Evolutionary conservation across 208 protist genomes (phyloP), one percentile per base, ranked within the genome.

Genomic region (Angomonas ambiguus): DNA sequence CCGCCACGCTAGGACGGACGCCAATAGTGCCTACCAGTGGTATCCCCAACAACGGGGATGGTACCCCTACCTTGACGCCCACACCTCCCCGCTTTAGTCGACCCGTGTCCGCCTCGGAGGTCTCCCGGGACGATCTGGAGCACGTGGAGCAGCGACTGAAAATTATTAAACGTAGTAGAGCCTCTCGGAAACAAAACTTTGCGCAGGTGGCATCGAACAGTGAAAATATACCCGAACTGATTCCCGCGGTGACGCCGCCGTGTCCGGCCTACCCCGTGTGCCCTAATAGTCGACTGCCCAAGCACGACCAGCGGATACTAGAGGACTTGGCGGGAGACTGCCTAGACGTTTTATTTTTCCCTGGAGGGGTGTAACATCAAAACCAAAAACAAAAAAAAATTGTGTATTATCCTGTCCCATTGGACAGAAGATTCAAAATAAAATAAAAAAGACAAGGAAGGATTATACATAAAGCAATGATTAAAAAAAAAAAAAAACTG

Each of bases 121-220:
- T 57, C 13, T 35, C 25, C 13, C 61, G n/a, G 38, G 35, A 38
- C 1, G 58, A 53, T 18, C 35, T 48, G 6, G 53, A 79, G 18
- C 76, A 67, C 59, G 89, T 92, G 35, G 89, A 95, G 67, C 74
- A 90, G 56, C 82, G 86, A 3, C 78, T 93, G 25, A 79, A 76
- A 56, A 88, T 93, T 45, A 75, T 92, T 32, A 91, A 91, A 67
- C 83, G 84, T 5, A 93, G 69, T 49, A 76, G 84, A 56, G 56
- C 56, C 25, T 61, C 56, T 1, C 22, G 56, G 18, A 61, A 61
- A 18, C 30, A 45, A 61, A 41, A 45, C 25, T 31, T 61, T 31
- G 30, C 30, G 63, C 62, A 53, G 30, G 53, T 57, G 38, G 53
- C 51, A 57, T 48, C n/a, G 22, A 58, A 22, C 6, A 35, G 31